Conservation (phyloP, 2,329 filamentous ascomycete genomes). For the Sporothrix schenckii region DNA sequence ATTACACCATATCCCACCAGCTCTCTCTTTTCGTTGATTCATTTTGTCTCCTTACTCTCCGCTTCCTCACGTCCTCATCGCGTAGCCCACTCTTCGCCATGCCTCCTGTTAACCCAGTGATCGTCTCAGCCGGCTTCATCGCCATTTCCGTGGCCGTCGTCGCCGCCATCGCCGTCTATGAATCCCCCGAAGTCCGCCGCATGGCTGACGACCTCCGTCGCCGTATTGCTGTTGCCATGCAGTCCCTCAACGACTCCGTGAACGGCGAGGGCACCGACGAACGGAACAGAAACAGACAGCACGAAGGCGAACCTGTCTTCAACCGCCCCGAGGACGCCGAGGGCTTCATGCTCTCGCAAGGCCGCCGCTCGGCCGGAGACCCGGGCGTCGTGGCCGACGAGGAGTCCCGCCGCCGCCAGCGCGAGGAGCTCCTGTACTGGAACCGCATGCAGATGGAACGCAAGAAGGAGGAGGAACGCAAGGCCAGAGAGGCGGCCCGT, state of each 20-base stretch:
- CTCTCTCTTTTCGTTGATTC: background rate
- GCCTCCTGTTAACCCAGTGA: constrained; percentile 60
- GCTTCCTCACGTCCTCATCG: background rate
- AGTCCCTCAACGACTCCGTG: constrained; percentile 62
- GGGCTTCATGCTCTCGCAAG: constrained; percentile 61
- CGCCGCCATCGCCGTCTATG: constrained; percentile 63
- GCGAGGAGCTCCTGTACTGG: constrained; percentile 69
- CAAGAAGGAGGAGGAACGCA: constrained; percentile 43
- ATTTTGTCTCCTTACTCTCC: background rate
- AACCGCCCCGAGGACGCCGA: constrained; percentile 69
- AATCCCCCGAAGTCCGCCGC: constrained; percentile 65
- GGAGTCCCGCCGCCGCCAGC: constrained; percentile 61
- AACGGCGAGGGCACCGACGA: constrained; percentile 42
- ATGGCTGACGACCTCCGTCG: constrained; percentile 64
- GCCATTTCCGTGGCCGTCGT: constrained; percentile 61
- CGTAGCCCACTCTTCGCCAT: constrained; percentile 43
- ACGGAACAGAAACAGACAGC: constrained; percentile 28
- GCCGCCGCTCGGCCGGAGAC: constrained; percentile 43
- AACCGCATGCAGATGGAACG: constrained; percentile 59
- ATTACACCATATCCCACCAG: background rate
- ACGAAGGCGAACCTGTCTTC: constrained; percentile 57
- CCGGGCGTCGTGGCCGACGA: constrained; percentile 64
- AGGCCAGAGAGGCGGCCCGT: constrained; percentile 29
- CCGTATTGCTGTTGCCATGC: constrained; percentile 62
- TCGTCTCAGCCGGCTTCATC: constrained; percentile 60